These are phyloP conservation scores for Nannochloropsis salina DNA, from an alignment of 108 stramenopile genomes.

Conservation along the genomic window DNA sequence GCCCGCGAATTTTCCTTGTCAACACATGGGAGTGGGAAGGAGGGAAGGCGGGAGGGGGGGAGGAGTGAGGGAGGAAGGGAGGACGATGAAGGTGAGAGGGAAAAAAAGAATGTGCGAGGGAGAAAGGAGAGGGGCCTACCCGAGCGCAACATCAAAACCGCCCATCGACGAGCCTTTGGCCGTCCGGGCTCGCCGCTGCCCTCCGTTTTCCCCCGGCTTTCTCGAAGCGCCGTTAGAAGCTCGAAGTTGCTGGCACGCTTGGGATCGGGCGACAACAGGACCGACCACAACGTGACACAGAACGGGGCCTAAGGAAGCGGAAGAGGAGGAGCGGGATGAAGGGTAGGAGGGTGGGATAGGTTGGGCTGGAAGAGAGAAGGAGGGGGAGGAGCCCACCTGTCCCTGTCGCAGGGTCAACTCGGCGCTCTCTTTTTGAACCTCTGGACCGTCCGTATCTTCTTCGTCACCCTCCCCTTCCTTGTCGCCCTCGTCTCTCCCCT, in stretches of 20 bases:
- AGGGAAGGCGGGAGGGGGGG: neutral
- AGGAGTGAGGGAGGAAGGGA: neutral
- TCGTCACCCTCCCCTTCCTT: neutral
- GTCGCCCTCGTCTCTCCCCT: neutral
- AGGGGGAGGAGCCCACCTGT: neutral
- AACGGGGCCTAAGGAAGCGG: neutral
- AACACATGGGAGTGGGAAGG: neutral
- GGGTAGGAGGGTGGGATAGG: neutral
- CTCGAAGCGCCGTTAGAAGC: neutral
- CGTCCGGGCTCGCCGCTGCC: no score
- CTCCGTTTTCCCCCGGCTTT: neutral
- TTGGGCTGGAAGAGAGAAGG: neutral
- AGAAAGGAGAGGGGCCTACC: neutral
- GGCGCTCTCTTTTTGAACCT: neutral
- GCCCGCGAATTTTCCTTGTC: constrained; percentile 31
- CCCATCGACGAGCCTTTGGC: neutral
- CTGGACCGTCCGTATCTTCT: neutral
- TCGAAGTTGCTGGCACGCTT: neutral
- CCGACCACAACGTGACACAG: neutral
- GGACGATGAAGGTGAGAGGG: neutral
- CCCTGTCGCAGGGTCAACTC: neutral
- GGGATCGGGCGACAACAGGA: neutral
- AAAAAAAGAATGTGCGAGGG: neutral
- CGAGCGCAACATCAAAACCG: neutral
- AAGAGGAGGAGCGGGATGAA: neutral